Base-by-base conservation (phyloP, 768 basidiomycete genomes). In the Boletus rufocinnamomeus region DNA sequence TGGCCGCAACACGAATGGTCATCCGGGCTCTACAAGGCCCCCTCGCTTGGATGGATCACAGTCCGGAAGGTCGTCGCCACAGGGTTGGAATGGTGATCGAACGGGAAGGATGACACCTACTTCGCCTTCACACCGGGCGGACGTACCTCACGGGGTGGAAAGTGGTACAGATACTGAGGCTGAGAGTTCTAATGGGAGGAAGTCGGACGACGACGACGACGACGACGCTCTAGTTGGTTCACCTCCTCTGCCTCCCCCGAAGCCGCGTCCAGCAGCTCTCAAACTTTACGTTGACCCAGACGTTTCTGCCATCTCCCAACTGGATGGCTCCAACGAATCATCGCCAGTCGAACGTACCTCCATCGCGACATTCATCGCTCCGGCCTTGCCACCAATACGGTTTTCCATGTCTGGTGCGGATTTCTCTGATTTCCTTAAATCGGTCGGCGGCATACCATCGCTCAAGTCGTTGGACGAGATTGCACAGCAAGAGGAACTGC, bases 311-410 rank as follows among this genome's bases (percentile, higher is more conserved):
- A 6, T 64, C 21, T 63, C 66, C 11, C 75, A 78, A 32, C 55
- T 67, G 13, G 78, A 80, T 51, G 72, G 72, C 50, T 79, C 77
- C 3, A 80, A 82, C 23, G 88, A 88, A 62, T 83, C 83, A 13
- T 83, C 84, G 2, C 83, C 85, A 0, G 82, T 89, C 32, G 84
- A 90, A 68, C 82, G 80, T 44, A 84, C 82, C 13, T 86, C 87
- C 9, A 82, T 82, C 65, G 78, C 89, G 7, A 92, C 92, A 21
- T 89, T 89, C 70, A 91, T 93, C 50, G 89, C 91, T 0, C 93
- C 94, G 40, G 90, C 92, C 4, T 77, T 95, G 30, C 93, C 93
- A 3, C 92, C 92, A 0, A 94, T 96, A 66, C 85, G 91, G n/a
- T 89, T 96, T 71, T 95, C 94, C 17, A 81, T 96, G 76, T 89